Evolutionary conservation across 345 rosid genomes (phyloP).

Genomic region (Capsella bursapastoris): DNA sequence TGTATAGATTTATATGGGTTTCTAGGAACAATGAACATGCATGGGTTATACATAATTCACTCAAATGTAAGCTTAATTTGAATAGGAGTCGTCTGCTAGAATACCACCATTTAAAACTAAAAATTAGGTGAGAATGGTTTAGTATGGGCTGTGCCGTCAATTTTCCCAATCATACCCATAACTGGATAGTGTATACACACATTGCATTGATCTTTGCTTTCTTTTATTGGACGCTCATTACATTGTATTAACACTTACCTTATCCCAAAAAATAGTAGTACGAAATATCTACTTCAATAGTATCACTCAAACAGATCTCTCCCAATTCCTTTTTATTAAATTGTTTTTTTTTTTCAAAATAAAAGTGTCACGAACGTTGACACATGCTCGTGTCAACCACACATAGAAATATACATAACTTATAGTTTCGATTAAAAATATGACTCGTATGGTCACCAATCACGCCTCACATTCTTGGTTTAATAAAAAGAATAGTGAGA

Average conservation of each 20-base stretch:
- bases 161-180: not conserved
- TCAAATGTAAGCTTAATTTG: too few relatives aligned
- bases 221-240: slow-evolving; percentile 4
- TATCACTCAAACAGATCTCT: not conserved
- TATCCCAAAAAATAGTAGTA: slow-evolving; percentile 16
- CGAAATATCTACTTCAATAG: not conserved
- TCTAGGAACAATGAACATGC: not conserved
- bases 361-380: slow-evolving; percentile 16
- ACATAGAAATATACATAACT: not conserved
- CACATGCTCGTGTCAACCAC: slow-evolving; percentile 23
- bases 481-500: slow-evolving; percentile 19
- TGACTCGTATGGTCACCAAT: slow-evolving; percentile 31
- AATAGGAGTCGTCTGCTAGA: too few relatives aligned
- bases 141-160: not conserved
- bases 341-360: not conserved
- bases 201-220: not conserved
- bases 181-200: not conserved
- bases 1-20: not conserved
- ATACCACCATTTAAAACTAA: not conserved
- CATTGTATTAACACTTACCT: slow-evolving; percentile 22
- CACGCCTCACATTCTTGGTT: slow-evolving; percentile 2
- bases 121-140: not conserved
- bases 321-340: not conserved
- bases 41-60: not conserved
- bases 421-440: not conserved